phyloP scores from a whole-genome alignment of 805 yeast genomes.

The Candida berthetii region DNA sequence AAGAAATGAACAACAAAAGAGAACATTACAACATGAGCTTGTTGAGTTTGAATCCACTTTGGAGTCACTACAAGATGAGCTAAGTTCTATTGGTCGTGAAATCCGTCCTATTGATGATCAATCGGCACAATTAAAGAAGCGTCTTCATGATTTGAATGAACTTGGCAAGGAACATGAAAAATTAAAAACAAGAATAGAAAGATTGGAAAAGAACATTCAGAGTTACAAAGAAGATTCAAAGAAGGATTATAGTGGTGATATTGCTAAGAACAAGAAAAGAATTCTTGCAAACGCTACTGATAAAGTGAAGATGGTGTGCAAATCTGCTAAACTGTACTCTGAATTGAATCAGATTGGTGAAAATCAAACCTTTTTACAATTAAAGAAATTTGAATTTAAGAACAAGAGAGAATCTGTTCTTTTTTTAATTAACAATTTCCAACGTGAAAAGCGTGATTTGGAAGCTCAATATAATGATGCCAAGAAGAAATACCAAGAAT shows the following conservation, averaged over 20 bases:
- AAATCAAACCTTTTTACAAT: slow-evolving; percentile 19
- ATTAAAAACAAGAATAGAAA: slow-evolving; percentile 19
- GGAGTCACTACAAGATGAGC: slow-evolving; percentile 2
- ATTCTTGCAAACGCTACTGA: slow-evolving; percentile 13
- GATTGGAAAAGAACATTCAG: slow-evolving; percentile 24
- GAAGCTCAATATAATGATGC: slow-evolving; percentile 20
- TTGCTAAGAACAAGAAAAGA: slow-evolving; percentile 23
- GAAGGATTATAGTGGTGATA: slow-evolving; percentile 35
- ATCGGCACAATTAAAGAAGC: slow-evolving; percentile 14
- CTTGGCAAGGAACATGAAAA: slow-evolving; percentile 13
- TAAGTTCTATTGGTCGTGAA: slow-evolving; percentile 6
- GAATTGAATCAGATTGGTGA: slow-evolving; percentile 20
- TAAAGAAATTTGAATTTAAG: slow-evolving; percentile 29
- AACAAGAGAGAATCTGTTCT: slow-evolving; percentile 29
- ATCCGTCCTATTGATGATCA: slow-evolving; percentile 8
- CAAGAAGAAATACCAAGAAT: slow-evolving; percentile 19
- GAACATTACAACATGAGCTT: slow-evolving; percentile 1
- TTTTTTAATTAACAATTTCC: slow-evolving; percentile 22
- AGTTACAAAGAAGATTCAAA: slow-evolving; percentile 30
- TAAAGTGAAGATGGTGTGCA: slow-evolving; percentile 18
- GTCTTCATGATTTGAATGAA: slow-evolving; percentile 10
- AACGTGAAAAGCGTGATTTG: slow-evolving; percentile 21
- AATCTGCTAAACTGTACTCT: slow-evolving; percentile 14
- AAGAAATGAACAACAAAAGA: slow-evolving; percentile 11
- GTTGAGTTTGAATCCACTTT: slow-evolving; percentile 1